Percentiles rank a stretch among this genome's conserved stretches.
phyloP scores from a whole-genome alignment of 2,329 filamentous ascomycete genomes.

The Fusarium sp. region DNA sequence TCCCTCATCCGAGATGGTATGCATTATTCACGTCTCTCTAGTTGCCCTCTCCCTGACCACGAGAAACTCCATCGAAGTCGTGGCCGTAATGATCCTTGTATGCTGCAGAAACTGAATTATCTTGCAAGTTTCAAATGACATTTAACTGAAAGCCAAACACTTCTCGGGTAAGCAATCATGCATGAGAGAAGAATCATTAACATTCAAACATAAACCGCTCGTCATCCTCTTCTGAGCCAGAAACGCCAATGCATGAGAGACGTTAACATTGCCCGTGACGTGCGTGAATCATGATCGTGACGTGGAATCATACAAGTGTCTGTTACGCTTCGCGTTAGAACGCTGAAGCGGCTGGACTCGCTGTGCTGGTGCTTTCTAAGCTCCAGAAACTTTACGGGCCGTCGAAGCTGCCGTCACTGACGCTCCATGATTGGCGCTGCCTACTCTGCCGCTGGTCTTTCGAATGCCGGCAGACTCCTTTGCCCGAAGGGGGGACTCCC shows the following conservation, averaged over 20 bases:
- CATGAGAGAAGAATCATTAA: conserved; percentile 32
- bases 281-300: conserved; percentile 56
- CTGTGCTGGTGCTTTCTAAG: conserved; percentile 43
- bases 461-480: conserved; percentile 66
- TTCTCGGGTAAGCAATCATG: conserved; percentile 21
- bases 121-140: conserved; percentile 24
- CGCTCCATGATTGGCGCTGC: conserved; percentile 61
- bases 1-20: conserved; percentile 13
- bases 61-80: conserved; percentile 25
- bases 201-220: conserved; percentile 39
- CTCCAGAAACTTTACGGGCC: conserved; percentile 64
- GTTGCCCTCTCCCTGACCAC: conserved; percentile 10
- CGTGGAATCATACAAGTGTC: conserved; percentile 40
- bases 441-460: conserved; percentile 73
- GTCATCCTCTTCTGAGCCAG: conserved; percentile 36
- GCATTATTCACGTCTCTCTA: conserved; percentile 7
- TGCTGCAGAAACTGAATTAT: conserved; percentile 15
- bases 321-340: conserved; percentile 22
- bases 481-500: conserved; percentile 59
- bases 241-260: conserved; percentile 58
- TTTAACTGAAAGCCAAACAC: conserved; percentile 19
- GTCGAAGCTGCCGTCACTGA: conserved; percentile 56
- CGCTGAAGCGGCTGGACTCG: conserved; percentile 34
- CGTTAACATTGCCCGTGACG: conserved; percentile 53
- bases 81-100: conserved; percentile 22